Conservation (phyloP, 305 asterid genomes). For the Fraxinus baroniana region DNA sequence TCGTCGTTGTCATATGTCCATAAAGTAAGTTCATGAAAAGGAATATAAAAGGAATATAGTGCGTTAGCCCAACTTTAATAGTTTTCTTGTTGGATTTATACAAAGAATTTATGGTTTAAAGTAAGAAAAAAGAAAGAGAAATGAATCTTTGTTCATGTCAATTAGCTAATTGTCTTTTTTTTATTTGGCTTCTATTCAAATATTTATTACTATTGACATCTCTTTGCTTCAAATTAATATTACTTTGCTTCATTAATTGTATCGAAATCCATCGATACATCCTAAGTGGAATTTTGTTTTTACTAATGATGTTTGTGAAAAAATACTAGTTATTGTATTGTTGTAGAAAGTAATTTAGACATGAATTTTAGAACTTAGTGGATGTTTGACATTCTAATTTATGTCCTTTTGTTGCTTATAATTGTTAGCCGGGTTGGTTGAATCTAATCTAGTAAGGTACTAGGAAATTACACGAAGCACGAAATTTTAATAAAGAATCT, state of each 20-base stretch:
- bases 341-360: slow-evolving; percentile 19
- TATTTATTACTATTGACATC: not conserved
- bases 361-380: slow-evolving; percentile 27
- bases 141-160: slow-evolving; percentile 44
- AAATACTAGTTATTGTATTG: slow-evolving; percentile 21
- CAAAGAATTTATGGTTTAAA: not conserved
- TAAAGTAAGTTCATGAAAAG: slow-evolving; percentile 1
- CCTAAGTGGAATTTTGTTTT: slow-evolving; percentile 47
- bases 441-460: not conserved
- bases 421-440: slow-evolving; percentile 32
- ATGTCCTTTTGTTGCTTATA: slow-evolving; percentile 46
- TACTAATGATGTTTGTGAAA: slow-evolving; percentile 14
- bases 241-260: slow-evolving; percentile 39
- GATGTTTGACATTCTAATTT: slow-evolving; percentile 33
- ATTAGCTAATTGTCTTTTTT: slow-evolving; percentile 35
- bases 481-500: not conserved
- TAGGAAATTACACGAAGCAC: not conserved
- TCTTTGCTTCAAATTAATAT: slow-evolving; percentile 27
- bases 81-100: slow-evolving; percentile 30
- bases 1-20: not conserved
- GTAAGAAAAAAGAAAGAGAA: not conserved
- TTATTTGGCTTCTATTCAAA: slow-evolving; percentile 11
- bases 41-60: slow-evolving; percentile 7
- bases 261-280: slow-evolving; percentile 58
- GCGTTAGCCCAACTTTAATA: slow-evolving; percentile 40